Evolutionary conservation across 2,329 filamentous ascomycete genomes (phyloP), one percentile per base, ranked within the genome.

Genomic region (Phyllosticta capitalensis): DNA sequence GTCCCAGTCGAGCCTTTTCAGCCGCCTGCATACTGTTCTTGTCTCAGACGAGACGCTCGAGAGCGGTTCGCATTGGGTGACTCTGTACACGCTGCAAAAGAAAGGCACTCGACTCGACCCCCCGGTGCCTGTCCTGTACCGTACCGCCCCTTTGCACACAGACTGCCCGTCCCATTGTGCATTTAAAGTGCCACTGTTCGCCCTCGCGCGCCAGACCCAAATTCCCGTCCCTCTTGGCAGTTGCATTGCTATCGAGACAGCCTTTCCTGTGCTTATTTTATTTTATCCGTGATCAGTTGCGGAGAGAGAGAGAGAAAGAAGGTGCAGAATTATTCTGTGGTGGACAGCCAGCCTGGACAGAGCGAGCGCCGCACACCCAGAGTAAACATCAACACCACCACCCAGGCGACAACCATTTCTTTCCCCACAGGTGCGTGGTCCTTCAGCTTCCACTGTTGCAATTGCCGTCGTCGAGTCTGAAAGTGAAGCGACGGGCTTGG

Each of bases 71-170:
- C 58, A 60, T 56, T 56, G 53, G 53, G 58, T 56, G 58, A 60
- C 54, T 56, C 58, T 56, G 58, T 60, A 56, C 58, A 60, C 52
- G 53, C 54, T 56, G 58, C 58, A 60, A 60, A 60, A 60, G 58
- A 60, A 60, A 60, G 49, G 24, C 24, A 26, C 24, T 26, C 24
- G 24, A 26, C 24, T 26, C 24, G 24, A 26, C 53, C 53, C 58
- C 58, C 56, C 33, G 49, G 54, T 52, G 54, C 58, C 54, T 54
- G 54, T 54, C 56, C 58, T 45, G 26, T 56, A 52, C 55, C 49
- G 45, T 60, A 55, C 58, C 50, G 54, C 58, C 54, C 54, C 54
- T 60, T 60, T 50, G 58, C 58, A 60, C 58, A 56, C 49, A 60
- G 58, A 28, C 49, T 38, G 33, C 33, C 33, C 33, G 33, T 38